Base-by-base conservation (phyloP, 2,329 filamentous ascomycete species). In the Cladosporium cucumerinum region DNA sequence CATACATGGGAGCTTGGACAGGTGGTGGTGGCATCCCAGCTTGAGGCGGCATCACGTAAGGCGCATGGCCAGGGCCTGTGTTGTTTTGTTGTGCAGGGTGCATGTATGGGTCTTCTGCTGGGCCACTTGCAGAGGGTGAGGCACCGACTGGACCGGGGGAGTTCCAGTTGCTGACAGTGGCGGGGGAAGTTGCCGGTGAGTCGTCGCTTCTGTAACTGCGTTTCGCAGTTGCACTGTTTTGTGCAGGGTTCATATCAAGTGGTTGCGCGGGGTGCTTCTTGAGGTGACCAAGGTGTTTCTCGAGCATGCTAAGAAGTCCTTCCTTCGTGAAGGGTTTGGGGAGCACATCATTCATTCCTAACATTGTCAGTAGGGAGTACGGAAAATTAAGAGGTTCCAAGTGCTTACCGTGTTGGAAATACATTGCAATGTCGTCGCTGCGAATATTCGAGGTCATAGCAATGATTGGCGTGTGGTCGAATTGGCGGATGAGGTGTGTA, bases 401-500 rank as follows among this genome's bases (percentile, higher is more conserved):
- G 16, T 26, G 18, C 89, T 82, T 85, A 95, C 93, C 95, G 80
- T 96, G 93, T 72, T 94, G 89, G 80, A 97, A 98, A 76, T 99
- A 99, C 80, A 96, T 93, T 62, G 94, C 91, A 67, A 98, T 96
- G 75, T 99, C 95, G 73, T 97, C 94, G 66, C 92, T 93, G 69
- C 95, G 87, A 69, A 99, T 98, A 75, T 98, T 99, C 3, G 94
- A 97, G 3, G 95, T 99, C 95, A 99, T 98, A 55, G 95, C 95
- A 65, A 99, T 92, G 72, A 99, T 96, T 0, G 95, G 95, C 23
- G 91, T 88, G 39, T 87, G 86, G 68, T 93, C 88, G 67, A 94
- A 92, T 74, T 97, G 91, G 61, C 94, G 88, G 69, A 99, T 97
- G 67, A 97, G 87, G 73, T 95, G 91, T 65, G 93, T 97, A 2